phyloP scores from a whole-genome alignment of 2,329 filamentous ascomycete species.

The Colletotrichum sublineola region DNA sequence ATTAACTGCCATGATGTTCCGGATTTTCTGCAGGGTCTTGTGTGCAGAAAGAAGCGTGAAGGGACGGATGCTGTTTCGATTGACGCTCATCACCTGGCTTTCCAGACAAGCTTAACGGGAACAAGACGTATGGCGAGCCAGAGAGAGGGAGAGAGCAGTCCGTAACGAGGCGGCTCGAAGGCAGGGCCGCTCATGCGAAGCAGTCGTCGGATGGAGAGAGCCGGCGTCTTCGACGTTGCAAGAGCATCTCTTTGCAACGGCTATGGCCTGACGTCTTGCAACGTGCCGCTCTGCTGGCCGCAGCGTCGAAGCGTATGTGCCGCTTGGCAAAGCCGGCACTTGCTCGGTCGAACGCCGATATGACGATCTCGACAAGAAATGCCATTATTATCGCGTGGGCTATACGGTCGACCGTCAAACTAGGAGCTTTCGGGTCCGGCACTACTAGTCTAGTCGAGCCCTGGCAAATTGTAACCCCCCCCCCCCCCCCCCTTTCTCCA shows the following conservation, averaged over 20 bases:
- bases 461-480: too few relatives aligned
- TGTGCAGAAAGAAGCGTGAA: not conserved
- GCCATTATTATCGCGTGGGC: not conserved
- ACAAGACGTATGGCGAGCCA: not conserved
- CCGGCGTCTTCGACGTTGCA: not conserved
- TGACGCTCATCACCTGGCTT: conserved; percentile 28
- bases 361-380: not conserved
- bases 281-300: conserved; percentile 19
- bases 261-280: conserved; percentile 16
- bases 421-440: conserved; percentile 15
- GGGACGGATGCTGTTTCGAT: conserved; percentile 30
- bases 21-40: conserved; percentile 42
- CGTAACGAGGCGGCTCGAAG: not conserved
- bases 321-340: conserved; percentile 26
- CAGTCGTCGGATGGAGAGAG: conserved; percentile 18
- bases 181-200: conserved; percentile 12
- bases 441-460: not conserved
- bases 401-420: conserved; percentile 1
- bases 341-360: not conserved
- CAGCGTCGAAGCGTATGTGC: conserved; percentile 1
- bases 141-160: not conserved
- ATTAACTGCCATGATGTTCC: conserved; percentile 41
- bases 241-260: conserved; percentile 22
- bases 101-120: conserved; percentile 32
- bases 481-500: too few relatives aligned